Base-by-base conservation (phyloP, 2,329 filamentous ascomycete genomes). In the Paracamarosporium sp. region DNA sequence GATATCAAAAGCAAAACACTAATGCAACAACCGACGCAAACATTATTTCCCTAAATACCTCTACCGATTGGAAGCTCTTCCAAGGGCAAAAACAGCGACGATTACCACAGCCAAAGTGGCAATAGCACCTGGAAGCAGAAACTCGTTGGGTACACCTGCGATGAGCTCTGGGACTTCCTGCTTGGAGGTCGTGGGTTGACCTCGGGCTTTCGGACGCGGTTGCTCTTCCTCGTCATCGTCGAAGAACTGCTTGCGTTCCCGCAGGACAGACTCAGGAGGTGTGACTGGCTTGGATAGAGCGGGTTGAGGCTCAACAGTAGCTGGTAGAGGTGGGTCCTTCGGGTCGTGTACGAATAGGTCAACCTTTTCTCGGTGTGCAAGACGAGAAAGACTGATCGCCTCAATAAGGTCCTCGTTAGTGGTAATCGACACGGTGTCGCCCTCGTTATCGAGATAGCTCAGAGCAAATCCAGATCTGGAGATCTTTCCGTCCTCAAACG, bases 301-400 rank as follows among this genome's bases (percentile, higher is more conserved):
- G 20, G 86, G 86, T 58, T 86, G 82, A 35, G 86, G 86, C 36
- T 89, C 83, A 11, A 88, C 77, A 0, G 86, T 85, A 1, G 85
- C 81, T 9, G 87, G 81, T n/a, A 93, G 84, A 0, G 93, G 91
- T n/a, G 94, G 88, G 79, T 95, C 90, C 62, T 93, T 88, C 0
- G 94, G 93, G 69, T 99, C 91, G 75, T 99, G 95, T 12, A 98
- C 93, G 69, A 97, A 98, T 15, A 99, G 85, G 70, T 99, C 95
- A 20, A 99, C 95, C 83, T 99, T 99, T 67, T 98, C 95, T 44
- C 88, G 88, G 66, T 83, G 87, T 44, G 86, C 85, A 57, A 90
- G 88, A 59, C 92, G 89, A 4, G 94, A 92, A 27, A 98, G 85
- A 20, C 89, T 83, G 65, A 99, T 92, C 1, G 95, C 93, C 78